These are phyloP conservation scores for Botryotinia narcissicola DNA, from an alignment of 2,329 filamentous ascomycete genomes.

Conservation along the genomic window DNA sequence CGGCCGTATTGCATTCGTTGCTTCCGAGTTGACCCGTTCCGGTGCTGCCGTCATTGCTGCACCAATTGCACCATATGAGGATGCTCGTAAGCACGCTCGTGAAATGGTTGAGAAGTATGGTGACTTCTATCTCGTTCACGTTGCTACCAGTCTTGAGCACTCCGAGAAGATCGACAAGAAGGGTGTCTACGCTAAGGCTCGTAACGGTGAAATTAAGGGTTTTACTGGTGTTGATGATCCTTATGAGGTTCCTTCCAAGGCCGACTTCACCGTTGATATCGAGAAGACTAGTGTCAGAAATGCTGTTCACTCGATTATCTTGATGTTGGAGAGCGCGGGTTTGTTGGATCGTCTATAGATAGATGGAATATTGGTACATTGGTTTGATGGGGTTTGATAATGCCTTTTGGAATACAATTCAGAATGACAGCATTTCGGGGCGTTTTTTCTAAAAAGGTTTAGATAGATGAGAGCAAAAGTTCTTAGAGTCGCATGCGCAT, in stretches of 20 bases:
- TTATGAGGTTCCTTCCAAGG: slow-evolving; percentile 80
- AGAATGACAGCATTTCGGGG: not conserved
- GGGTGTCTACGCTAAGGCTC: slow-evolving; percentile 81
- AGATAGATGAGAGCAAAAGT: not conserved
- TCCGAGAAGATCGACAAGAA: slow-evolving; percentile 93
- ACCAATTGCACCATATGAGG: slow-evolving; percentile 90
- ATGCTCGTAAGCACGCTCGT: slow-evolving; percentile 70
- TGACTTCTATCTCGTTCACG: slow-evolving; percentile 92
- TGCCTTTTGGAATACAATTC: not conserved
- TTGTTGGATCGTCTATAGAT: slow-evolving; percentile 66
- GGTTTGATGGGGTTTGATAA: slow-evolving; percentile 1
- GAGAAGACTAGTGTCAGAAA: slow-evolving; percentile 86
- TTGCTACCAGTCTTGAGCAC: slow-evolving; percentile 87
- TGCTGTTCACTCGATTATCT: slow-evolving; percentile 93
- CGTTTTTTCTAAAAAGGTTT: slow-evolving; percentile 1
- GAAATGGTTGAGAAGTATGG: slow-evolving; percentile 86
- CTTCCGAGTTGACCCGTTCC: slow-evolving; percentile 87
- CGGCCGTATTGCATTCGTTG: slow-evolving; percentile 92
- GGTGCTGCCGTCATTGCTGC: slow-evolving; percentile 94
- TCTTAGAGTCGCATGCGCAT: not conserved
- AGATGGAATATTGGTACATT: slow-evolving; percentile 10
- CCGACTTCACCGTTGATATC: slow-evolving; percentile 80
- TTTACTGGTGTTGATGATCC: slow-evolving; percentile 98
- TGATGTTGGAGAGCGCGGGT: slow-evolving; percentile 86
- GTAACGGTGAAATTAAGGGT: slow-evolving; percentile 89